These are phyloP conservation scores for Fomitopsis palustris DNA, from an alignment of 1,284 basidiomycete species.

Conservation along the genomic window DNA sequence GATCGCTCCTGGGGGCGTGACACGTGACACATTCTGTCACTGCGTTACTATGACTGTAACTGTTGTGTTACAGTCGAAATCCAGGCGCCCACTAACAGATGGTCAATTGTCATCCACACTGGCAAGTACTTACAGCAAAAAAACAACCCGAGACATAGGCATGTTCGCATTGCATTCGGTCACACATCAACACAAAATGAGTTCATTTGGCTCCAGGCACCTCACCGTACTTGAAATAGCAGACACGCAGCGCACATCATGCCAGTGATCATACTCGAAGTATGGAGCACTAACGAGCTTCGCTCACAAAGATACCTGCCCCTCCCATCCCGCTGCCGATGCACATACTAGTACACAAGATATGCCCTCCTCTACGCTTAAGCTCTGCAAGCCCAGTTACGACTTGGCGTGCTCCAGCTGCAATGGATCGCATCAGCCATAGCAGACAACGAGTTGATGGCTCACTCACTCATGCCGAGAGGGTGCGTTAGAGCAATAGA, in stretches of 20 bases:
- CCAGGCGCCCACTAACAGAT: too few relatives aligned
- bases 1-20: neutral
- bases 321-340: constrained; percentile 89
- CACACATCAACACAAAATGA: too few relatives aligned
- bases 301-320: constrained; percentile 80
- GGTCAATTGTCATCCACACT: too few relatives aligned
- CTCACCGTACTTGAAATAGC: too few relatives aligned
- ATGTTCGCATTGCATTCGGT: too few relatives aligned
- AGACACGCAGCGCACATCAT: neutral
- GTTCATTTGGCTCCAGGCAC: too few relatives aligned
- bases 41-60: too few relatives aligned
- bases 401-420: constrained; percentile 57
- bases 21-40: neutral
- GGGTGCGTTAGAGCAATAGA: constrained; percentile 85
- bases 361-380: constrained; percentile 57
- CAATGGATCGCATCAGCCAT: constrained; percentile 17
- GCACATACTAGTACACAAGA: constrained; percentile 87
- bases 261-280: neutral
- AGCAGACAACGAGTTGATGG: neutral
- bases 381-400: constrained; percentile 83
- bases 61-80: too few relatives aligned
- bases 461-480: constrained; percentile 71
- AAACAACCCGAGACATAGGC: too few relatives aligned
- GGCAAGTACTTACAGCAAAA: too few relatives aligned
- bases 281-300: constrained; percentile 34